A percentile compares a stretch with the other conserved stretches of the same genome.
phyloP scores from a whole-genome alignment of 2,329 filamentous ascomycete species.

The Verticillium tricorpus region DNA sequence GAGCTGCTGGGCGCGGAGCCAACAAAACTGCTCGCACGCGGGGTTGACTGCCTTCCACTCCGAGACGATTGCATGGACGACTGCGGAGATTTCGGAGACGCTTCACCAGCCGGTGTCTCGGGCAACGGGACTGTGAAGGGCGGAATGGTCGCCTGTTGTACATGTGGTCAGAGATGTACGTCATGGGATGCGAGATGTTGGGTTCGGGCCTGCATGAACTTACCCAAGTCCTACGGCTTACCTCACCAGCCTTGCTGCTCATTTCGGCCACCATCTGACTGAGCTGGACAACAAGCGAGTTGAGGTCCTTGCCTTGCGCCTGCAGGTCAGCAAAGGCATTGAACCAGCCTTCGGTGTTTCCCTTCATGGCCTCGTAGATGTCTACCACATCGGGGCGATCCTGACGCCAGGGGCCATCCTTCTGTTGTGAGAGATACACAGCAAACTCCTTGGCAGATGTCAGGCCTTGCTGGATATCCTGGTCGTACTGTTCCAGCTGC shows the following conservation, averaged over 20 bases:
- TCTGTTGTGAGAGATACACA: constrained; percentile 66
- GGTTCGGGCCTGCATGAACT: constrained; percentile 22
- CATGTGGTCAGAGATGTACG: not conserved
- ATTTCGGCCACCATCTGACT: constrained; percentile 79
- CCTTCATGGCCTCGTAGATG: constrained; percentile 85
- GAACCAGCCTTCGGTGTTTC: constrained; percentile 88
- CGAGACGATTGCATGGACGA: constrained; percentile 17
- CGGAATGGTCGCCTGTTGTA: constrained; percentile 12
- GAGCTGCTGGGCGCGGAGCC: constrained; percentile 9
- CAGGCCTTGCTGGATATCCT: constrained; percentile 75
- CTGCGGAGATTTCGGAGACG: constrained; percentile 15
- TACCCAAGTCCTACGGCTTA: constrained; percentile 74
- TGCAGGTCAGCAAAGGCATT: constrained; percentile 74
- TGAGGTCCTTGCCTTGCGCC: constrained; percentile 65
- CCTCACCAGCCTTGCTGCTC: constrained; percentile 76
- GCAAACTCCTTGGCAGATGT: constrained; percentile 73
- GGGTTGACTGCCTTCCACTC: constrained; percentile 7
- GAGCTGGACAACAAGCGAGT: constrained; percentile 65
- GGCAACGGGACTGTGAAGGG: constrained; percentile 15
- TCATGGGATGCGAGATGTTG: not conserved
- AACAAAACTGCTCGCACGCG: constrained; percentile 10
- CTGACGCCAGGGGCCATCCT: constrained; percentile 54
- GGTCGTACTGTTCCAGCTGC: constrained; percentile 70
- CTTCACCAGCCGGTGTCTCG: constrained; percentile 11
- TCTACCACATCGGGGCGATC: constrained; percentile 61